A percentile compares a stretch with the other conserved stretches of the same genome.
Evolutionary conservation across 352 stramenopile genomes (phyloP).

Genomic region (Globisporangium sylvaticum): DNA sequence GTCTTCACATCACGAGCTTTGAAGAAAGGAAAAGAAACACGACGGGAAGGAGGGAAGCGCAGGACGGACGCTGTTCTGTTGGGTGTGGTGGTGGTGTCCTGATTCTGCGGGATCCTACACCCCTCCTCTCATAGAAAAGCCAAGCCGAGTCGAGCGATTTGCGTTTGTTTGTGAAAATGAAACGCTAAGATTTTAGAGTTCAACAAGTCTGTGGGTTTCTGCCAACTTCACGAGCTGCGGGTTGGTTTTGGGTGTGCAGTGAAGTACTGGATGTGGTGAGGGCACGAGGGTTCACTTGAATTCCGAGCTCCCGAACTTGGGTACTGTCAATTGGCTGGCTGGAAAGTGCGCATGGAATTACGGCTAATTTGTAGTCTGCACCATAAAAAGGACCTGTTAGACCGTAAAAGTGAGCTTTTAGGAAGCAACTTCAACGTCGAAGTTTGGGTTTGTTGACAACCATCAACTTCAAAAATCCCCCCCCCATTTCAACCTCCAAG

Average conservation of each 20-base stretch:
- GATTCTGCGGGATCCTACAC: neutral
- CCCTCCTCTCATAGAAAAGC: slow-evolving; percentile 1
- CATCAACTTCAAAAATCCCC: no score
- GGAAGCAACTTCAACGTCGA: slow-evolving; percentile 13
- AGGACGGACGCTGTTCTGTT: neutral
- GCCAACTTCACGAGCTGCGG: no score
- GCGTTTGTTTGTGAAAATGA: neutral
- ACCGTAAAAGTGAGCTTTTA: neutral
- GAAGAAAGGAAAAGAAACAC: neutral
- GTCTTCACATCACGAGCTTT: neutral
- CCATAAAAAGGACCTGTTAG: neutral
- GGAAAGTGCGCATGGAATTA: neutral
- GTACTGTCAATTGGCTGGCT: neutral
- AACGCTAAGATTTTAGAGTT: neutral
- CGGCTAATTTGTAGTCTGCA: neutral
- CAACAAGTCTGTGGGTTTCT: neutral
- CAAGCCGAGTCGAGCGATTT: neutral
- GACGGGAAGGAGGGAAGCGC: no score
- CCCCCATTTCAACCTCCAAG: no score
- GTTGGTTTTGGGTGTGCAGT: no score
- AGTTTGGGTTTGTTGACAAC: neutral
- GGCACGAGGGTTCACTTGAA: no score
- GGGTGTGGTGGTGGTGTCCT: neutral
- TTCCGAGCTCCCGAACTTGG: no score
- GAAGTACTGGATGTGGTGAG: no score